Base-by-base conservation (phyloP, 1,139 yeast species). In the Meyerozyma elateridarum region DNA sequence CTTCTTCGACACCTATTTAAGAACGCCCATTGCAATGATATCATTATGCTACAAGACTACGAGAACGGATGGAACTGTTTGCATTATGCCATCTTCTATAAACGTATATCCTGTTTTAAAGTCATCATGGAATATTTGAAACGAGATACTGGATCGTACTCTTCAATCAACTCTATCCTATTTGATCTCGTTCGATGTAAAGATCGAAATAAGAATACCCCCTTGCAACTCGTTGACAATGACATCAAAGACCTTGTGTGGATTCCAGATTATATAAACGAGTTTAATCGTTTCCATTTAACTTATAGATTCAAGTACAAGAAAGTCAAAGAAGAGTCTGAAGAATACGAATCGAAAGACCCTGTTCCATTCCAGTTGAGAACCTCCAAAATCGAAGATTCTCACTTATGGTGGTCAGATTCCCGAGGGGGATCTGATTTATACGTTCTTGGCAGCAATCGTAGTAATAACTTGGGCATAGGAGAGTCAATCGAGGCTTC, bases 21-120 rank as follows among this genome's bases (percentile, higher is more conserved):
- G 36, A 68, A 74, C 42, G 64, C 70, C 6, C 64, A 70, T 5
- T 38, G 53, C 29, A 61, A 56, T 33, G 19, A 32, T 4, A 39
- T 79, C 28, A 41, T 78, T 2, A 45, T 51, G 8, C 52, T 70
- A 1, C 57, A 64, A 2, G 96, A 89, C 51, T 64, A 63, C 36
- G 96, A 89, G 53, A 85, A 76, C 49, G 85, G 88, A 1, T 88
- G 95, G 84, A 83, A 85, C 25, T 77, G 88, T 20, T 61, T 88
- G 27, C 96, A 89, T 54, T 73, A 75, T 45, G 79, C 78, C 25
- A 64, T 82, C 26, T 76, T 64, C 45, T 59, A 66, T 49, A 87
- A 83, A 37, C 69, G 79, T 36, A 53, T 83, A 17, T 51, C 71
- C 6, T 73, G 81, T 48, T 79, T 81, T 9, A 72, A 66, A 40